Evolutionary conservation across 2,329 filamentous ascomycete species (phyloP).

Genomic region (Ustilaginoidea virens): DNA sequence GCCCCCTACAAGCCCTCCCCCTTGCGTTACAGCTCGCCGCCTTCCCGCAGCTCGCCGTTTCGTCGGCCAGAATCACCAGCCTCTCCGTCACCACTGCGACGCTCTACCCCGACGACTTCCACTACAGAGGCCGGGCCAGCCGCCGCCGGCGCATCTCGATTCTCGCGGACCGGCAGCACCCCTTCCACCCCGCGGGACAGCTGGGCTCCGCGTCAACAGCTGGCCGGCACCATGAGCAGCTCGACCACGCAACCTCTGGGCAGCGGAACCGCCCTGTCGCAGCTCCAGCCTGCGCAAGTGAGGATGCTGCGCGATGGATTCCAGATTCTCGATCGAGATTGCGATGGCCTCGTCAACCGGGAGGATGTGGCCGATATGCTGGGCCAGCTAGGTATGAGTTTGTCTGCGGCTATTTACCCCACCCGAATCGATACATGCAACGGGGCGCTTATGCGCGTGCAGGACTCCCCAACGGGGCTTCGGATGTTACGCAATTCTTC

Average conservation of each 20-base stretch:
- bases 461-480: conserved; percentile 60
- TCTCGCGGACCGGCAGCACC: conserved; percentile 27
- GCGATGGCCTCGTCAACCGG: conserved; percentile 66
- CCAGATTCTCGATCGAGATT: conserved; percentile 80
- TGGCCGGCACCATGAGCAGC: conserved; percentile 16
- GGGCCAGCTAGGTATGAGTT: conserved; percentile 53
- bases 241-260: conserved; percentile 25
- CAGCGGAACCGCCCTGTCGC: conserved; percentile 44
- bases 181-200: conserved; percentile 21
- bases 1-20: conserved; percentile 55
- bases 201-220: conserved; percentile 20
- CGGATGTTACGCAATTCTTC: conserved; percentile 70
- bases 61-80: conserved; percentile 45
- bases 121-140: conserved; percentile 30
- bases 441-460: conserved; percentile 1
- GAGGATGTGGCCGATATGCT: conserved; percentile 83
- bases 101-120: conserved; percentile 48
- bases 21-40: conserved; percentile 52
- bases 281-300: conserved; percentile 68
- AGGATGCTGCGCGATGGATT: conserved; percentile 84
- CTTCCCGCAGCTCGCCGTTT: conserved; percentile 45
- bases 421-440: too few relatives aligned
- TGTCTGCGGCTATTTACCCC: not conserved
- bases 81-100: conserved; percentile 49
- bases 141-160: conserved; percentile 13